These are phyloP conservation scores for Fusarium sacchari DNA, from an alignment of 2,329 filamentous ascomycete genomes.

Conservation along the genomic window DNA sequence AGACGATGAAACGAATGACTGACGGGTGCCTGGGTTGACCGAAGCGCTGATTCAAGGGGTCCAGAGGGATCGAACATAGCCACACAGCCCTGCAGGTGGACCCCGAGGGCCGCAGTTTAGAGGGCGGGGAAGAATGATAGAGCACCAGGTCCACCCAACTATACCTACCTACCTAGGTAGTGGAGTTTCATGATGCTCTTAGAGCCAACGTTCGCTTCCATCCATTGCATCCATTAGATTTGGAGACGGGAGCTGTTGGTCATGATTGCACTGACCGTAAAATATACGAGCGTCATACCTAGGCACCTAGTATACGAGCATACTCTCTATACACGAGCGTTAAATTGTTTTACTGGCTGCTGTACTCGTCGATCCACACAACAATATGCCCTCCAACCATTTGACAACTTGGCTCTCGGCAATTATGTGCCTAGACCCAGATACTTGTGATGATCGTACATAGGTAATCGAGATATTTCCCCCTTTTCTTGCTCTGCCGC, in stretches of 20 bases:
- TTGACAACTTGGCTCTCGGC: slow-evolving; percentile 26
- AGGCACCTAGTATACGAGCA: not conserved
- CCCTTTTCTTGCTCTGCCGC: not conserved
- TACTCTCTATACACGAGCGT: not conserved
- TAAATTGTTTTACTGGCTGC: not conserved
- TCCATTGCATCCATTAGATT: not conserved
- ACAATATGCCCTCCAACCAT: not conserved
- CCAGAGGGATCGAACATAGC: slow-evolving; percentile 30
- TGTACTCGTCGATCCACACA: not conserved
- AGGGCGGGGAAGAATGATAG: slow-evolving; percentile 22
- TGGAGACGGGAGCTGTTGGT: not conserved
- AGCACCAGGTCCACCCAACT: slow-evolving; percentile 7
- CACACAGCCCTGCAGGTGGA: slow-evolving; percentile 44
- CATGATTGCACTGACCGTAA: slow-evolving; percentile 10
- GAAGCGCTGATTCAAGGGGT: slow-evolving; percentile 34
- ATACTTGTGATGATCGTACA: not conserved
- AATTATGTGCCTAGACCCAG: slow-evolving; percentile 20
- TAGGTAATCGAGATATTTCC: not conserved
- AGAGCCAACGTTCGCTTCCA: slow-evolving; percentile 19
- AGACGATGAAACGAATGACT: slow-evolving; percentile 13
- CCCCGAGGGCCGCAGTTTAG: slow-evolving; percentile 24
- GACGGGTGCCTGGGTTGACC: slow-evolving; percentile 15
- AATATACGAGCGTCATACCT: not conserved
- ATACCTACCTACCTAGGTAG: too few relatives aligned
- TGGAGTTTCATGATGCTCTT: slow-evolving; percentile 41